Evolutionary conservation across 148 eudicot species (phyloP).

Genomic region (Rhododendron henanense): DNA sequence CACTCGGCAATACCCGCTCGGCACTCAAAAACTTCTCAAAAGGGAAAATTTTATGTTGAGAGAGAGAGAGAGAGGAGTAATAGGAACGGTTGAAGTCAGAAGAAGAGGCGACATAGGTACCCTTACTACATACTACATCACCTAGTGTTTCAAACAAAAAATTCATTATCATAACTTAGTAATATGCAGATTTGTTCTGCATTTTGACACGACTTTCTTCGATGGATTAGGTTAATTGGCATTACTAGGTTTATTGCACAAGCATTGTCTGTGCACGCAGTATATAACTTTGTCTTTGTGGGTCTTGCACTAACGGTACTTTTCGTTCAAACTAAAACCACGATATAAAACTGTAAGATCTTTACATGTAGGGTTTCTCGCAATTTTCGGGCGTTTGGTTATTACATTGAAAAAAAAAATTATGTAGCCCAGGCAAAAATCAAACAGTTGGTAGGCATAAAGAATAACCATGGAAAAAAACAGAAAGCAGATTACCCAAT

Average conservation of each 20-base stretch:
- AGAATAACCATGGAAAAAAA: not conserved
- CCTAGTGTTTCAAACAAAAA: too few relatives aligned
- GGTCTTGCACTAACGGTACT: not conserved
- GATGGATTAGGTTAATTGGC: not conserved
- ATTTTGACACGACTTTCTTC: not conserved
- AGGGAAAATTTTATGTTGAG: too few relatives aligned
- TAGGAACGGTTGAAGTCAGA: too few relatives aligned
- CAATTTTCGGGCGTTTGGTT: not conserved
- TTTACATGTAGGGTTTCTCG: not conserved
- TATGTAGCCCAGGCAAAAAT: not conserved
- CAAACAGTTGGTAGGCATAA: not conserved
- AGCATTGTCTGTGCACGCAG: not conserved
- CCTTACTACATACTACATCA: too few relatives aligned
- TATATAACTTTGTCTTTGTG: not conserved
- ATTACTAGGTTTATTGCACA: not conserved
- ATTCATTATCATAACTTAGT: too few relatives aligned
- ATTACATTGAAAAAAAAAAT: not conserved
- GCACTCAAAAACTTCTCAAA: too few relatives aligned
- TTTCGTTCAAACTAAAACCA: not conserved
- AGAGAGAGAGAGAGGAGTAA: too few relatives aligned
- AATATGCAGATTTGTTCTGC: too few relatives aligned
- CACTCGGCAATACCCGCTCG: too few relatives aligned
- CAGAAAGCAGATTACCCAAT: not conserved
- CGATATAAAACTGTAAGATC: not conserved
- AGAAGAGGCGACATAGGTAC: too few relatives aligned